Percentiles rank a stretch among this genome's conserved stretches.
These are phyloP conservation scores for Erodium maritimum DNA, from an alignment of 345 rosid species.

Conservation along the genomic window DNA sequence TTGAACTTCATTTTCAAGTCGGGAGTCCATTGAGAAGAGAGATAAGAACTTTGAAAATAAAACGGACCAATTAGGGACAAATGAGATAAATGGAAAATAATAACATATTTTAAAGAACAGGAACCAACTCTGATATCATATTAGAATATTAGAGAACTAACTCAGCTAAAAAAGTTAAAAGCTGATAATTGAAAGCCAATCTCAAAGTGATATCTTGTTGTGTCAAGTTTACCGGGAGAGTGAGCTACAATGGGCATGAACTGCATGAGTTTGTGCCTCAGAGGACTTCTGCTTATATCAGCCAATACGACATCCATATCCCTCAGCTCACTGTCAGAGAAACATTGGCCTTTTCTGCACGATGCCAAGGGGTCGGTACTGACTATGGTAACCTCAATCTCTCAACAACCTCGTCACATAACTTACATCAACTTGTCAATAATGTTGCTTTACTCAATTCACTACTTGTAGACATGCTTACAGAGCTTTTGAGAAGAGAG, in stretches of 20 bases:
- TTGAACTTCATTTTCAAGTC: too few relatives aligned
- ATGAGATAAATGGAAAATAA: too few relatives aligned
- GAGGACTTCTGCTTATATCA: slow-evolving; percentile 13
- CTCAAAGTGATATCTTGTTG: too few relatives aligned
- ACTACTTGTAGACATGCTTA: slow-evolving; percentile 9
- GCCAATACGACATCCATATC: slow-evolving; percentile 13
- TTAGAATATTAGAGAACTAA: too few relatives aligned
- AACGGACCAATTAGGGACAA: too few relatives aligned
- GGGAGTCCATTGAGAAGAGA: too few relatives aligned
- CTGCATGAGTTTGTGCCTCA: slow-evolving; percentile 13
- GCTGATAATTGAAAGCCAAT: too few relatives aligned
- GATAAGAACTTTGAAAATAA: too few relatives aligned
- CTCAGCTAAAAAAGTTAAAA: too few relatives aligned
- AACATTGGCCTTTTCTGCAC: slow-evolving; percentile 12
- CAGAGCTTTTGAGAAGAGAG: slow-evolving; percentile 13
- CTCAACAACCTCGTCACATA: background rate
- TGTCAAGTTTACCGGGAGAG: slow-evolving; percentile 8
- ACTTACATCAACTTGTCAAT: too few relatives aligned
- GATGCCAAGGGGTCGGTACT: slow-evolving; percentile 12
- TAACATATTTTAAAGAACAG: too few relatives aligned
- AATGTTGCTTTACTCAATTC: background rate
- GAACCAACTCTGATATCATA: too few relatives aligned
- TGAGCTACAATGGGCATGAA: slow-evolving; percentile 9
- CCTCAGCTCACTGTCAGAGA: slow-evolving; percentile 15
- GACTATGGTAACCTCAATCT: slow-evolving; percentile 2